Evolutionary conservation across 2,329 filamentous ascomycete species (phyloP), one percentile per base, ranked within the genome.

Genomic region (Talaromyces sp.): DNA sequence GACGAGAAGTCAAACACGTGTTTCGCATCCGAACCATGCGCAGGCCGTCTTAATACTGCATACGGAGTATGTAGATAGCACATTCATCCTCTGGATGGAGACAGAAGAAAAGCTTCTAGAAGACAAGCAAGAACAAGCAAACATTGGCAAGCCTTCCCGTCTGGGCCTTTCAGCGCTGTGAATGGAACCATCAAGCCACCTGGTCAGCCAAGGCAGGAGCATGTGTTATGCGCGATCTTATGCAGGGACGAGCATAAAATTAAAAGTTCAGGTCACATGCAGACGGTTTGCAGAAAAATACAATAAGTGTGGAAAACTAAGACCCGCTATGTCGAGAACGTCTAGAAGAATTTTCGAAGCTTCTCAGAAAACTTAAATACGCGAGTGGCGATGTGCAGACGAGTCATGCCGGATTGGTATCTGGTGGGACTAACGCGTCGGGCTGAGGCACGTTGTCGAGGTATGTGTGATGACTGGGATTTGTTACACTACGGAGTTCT

Each of bases 281-380:
- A 56, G 27, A 7, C 27, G 27, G 50, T 50, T 31, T 35, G 47
- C 47, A 50, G 50, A 56, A 56, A 56, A 56, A 19, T 56, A 56
- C 50, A 24, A 22, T 37, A 56, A 31, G 50, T 31, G 27, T 35
- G 50, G 50, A 54, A 45, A 22, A 19, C 27, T n/a, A 45, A 45
- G 48, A 37, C 50, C 50, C 50, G 50, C 50, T 14, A 11, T 37
- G 13, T 56, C n/a, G 33, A 56, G 33, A 16, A 48, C n/a, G 50
- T 22, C 54, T 58, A 58, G 54, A 58, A 41, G 54, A 8, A 41
- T 58, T 58, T 43, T 58, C 35, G 54, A 58, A 58, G 54, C 19
- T 58, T 57, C 5, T 43, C 13, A 14, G 27, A 31, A 31, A 31
- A 31, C 3, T 31, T 7, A 4, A 14, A 16, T 58, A 16, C 14